These are phyloP conservation scores for Gymnopilus junonius DNA, from an alignment of 768 basidiomycete genomes.

Conservation along the genomic window DNA sequence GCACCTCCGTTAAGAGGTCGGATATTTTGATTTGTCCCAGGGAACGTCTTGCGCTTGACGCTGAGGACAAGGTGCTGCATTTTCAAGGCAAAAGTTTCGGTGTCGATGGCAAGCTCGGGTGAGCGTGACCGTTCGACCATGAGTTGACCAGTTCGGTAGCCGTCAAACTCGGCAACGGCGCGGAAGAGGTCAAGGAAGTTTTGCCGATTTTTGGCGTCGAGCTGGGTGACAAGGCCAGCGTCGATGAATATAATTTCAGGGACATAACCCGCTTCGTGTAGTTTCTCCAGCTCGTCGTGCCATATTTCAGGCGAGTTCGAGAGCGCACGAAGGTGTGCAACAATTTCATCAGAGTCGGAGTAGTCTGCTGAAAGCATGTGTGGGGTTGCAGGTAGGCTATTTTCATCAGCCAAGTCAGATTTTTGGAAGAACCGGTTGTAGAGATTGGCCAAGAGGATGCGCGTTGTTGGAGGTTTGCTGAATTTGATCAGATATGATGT, in stretches of 20 bases:
- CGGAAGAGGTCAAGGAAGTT: constrained; percentile 98
- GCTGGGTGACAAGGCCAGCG: constrained; percentile 90
- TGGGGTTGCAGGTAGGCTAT: constrained; percentile 27
- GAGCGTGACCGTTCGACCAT: constrained; percentile 96
- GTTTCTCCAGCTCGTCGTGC: constrained; percentile 64
- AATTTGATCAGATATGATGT: constrained; percentile 99
- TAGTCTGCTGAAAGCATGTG: constrained; percentile 39
- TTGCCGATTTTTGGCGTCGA: constrained; percentile 78
- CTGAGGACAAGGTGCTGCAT: constrained; percentile 95
- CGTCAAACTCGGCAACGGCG: constrained; percentile 95
- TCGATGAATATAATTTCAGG: constrained; percentile 98
- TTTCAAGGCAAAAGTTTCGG: constrained; percentile 95
- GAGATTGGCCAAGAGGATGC: constrained; percentile 63
- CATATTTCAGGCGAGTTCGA: constrained; percentile 64
- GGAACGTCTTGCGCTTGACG: constrained; percentile 96
- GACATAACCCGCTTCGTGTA: constrained; percentile 76
- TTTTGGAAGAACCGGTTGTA: constrained; percentile 55
- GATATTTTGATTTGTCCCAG: constrained; percentile 97
- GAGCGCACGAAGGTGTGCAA: constrained; percentile 70
- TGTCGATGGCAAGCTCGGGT: constrained; percentile 88
- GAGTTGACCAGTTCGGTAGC: constrained; percentile 91
- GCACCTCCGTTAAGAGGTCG: constrained; percentile 88
- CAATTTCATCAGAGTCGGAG: constrained; percentile 64
- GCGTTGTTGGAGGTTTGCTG: constrained; percentile 79
- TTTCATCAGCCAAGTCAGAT: constrained; percentile 18